Base-by-base conservation (phyloP, 139 green algal genomes). In the Coccomyxa sp. region DNA sequence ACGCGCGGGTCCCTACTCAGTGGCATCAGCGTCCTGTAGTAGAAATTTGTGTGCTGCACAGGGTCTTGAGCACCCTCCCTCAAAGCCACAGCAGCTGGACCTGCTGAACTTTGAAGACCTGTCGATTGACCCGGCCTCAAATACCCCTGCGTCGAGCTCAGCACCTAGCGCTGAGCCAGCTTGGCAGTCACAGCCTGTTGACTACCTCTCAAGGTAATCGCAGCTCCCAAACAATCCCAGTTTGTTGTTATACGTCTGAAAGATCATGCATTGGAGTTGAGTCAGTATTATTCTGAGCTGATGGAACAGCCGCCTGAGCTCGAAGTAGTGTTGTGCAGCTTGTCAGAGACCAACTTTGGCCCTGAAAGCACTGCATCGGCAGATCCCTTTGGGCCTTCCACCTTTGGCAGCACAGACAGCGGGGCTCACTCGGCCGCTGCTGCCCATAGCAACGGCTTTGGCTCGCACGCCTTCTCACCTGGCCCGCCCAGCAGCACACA, bases 21-120 rank as follows among this genome's bases (percentile, higher is more conserved):
- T 58, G 50, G n/a, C n/a, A n/a, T n/a, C n/a, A n/a, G n/a, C n/a
- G n/a, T n/a, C n/a, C n/a, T 64, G 50, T 64, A 64, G 18, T 64
- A 22, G 22, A 6, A 1, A 64, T 18, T 64, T 64, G 3, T 64
- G 24, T 38, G 41, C 71, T 9, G 29, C 39, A n/a, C 22, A 1
- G 40, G 39, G 1, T 16, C 78, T 36, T 72, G 39, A 29, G 39
- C 70, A 35, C 74, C 37, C 35, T 10, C 58, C n/a, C 44, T 58
- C 37, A 71, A 38, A 29, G 69, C 74, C 8, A 40, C 34, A 77
- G 6, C 50, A 75, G 70, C 58, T 55, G 29, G 84, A 89, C 44
- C 70, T 89, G 68, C 85, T 89, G 44, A 77, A 79, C 58, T 83
- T 80, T 75, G 80, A 79, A 27, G 55, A 77, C 22, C 35, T 81